phyloP scores from a whole-genome alignment of 176 grass and related monocot species.

The Oryza glumipatula region DNA sequence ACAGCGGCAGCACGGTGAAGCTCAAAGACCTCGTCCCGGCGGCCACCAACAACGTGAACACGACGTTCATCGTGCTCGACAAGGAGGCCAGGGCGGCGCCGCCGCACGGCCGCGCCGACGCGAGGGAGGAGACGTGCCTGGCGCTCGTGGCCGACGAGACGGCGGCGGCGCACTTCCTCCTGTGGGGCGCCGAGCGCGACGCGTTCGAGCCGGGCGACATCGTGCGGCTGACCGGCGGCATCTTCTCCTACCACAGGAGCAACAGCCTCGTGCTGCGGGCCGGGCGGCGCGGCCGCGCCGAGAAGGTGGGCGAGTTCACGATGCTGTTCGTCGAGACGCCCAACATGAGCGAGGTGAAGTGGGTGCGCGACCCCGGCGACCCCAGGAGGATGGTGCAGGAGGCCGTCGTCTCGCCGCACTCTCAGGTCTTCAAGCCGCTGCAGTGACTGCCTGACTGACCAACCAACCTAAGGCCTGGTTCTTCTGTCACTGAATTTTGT shows the following conservation, averaged over 20 bases:
- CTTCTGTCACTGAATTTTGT: background rate
- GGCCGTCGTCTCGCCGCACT: constrained; percentile 55
- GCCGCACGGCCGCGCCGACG: background rate
- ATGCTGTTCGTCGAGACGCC: constrained; percentile 88
- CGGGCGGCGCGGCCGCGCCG: constrained; percentile 55
- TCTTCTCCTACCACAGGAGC: constrained; percentile 76
- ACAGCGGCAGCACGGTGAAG: constrained; percentile 22
- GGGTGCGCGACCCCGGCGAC: constrained; percentile 42
- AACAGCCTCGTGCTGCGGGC: constrained; percentile 65
- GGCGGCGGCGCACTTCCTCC: constrained; percentile 73
- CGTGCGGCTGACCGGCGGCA: constrained; percentile 62
- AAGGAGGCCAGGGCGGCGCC: constrained; percentile 40
- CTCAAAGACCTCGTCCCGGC: constrained; percentile 71
- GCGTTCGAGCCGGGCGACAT: constrained; percentile 79
- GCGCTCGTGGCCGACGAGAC: constrained; percentile 73
- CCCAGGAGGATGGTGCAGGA: constrained; percentile 60
- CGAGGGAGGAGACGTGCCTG: constrained; percentile 54
- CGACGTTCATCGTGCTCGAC: constrained; percentile 74
- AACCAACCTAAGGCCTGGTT: background rate
- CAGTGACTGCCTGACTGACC: constrained; percentile 14
- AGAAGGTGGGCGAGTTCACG: constrained; percentile 79
- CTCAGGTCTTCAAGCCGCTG: constrained; percentile 54
- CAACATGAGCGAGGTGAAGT: constrained; percentile 85
- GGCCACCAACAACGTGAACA: constrained; percentile 74
- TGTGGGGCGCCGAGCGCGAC: constrained; percentile 77